Percentiles rank a stretch among this genome's conserved stretches.
Conservation (phyloP, 768 basidiomycete species). For the Xerocomellus intermedius region DNA sequence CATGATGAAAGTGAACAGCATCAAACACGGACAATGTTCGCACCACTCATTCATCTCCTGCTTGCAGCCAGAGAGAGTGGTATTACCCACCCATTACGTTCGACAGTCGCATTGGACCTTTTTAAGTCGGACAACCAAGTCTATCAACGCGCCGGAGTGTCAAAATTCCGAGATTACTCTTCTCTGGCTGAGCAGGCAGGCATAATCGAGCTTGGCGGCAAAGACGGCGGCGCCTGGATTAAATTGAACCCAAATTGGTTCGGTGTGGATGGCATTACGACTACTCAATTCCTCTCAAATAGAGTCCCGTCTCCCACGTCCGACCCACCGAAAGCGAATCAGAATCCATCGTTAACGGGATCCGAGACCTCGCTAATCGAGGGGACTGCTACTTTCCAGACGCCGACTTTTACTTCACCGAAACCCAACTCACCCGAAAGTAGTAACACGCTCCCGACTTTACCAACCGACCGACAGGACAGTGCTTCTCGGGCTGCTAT, state of each 20-base stretch:
- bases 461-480: background rate
- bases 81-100: conserved; percentile 37
- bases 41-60: conserved; percentile 25
- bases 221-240: conserved; percentile 23
- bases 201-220: conserved; percentile 25
- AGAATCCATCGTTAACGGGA: conserved; percentile 5
- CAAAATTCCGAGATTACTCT: conserved; percentile 26
- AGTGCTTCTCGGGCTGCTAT: background rate
- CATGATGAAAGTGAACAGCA: background rate
- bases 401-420: background rate
- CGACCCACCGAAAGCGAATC: conserved; percentile 7
- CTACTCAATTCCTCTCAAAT: background rate
- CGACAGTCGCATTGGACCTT: conserved; percentile 37
- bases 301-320: conserved; percentile 12
- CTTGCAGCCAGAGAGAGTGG: conserved; percentile 31
- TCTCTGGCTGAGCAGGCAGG: conserved; percentile 27
- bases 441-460: background rate
- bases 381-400: background rate
- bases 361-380: conserved; percentile 10
- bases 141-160: conserved; percentile 29
- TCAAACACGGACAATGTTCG: conserved; percentile 30
- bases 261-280: background rate
- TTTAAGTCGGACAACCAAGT: conserved; percentile 22
- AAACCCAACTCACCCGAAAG: background rate
- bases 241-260: conserved; percentile 28